These are phyloP conservation scores for Laburnicola sp. DNA, from an alignment of 2,329 filamentous ascomycete species.

Conservation along the genomic window DNA sequence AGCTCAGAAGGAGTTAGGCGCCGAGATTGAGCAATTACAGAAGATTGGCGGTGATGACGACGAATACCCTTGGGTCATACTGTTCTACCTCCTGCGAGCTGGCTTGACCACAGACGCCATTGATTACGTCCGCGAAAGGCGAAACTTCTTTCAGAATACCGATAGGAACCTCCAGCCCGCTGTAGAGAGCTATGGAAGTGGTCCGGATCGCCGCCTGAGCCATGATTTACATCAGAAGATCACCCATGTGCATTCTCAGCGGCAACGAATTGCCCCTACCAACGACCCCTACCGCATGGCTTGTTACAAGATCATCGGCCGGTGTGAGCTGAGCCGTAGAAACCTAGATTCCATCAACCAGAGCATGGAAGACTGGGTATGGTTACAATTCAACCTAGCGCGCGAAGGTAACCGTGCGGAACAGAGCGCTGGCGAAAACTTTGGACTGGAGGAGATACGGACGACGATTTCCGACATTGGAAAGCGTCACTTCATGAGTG, in stretches of 20 bases:
- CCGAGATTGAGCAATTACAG: constrained; percentile 79
- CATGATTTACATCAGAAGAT: constrained; percentile 83
- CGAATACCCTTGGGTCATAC: constrained; percentile 89
- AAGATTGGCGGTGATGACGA: constrained; percentile 63
- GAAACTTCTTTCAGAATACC: constrained; percentile 82
- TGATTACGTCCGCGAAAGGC: constrained; percentile 80
- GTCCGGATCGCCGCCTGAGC: constrained; percentile 74
- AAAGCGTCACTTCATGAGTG: constrained; percentile 84
- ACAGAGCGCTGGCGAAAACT: constrained; percentile 64
- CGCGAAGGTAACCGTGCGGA: constrained; percentile 64
- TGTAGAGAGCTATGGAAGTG: constrained; percentile 79
- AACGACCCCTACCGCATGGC: constrained; percentile 95
- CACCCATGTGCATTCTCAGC: constrained; percentile 85
- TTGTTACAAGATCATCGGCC: constrained; percentile 96
- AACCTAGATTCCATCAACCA: constrained; percentile 62
- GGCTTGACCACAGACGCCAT: constrained; percentile 84
- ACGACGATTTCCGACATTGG: constrained; percentile 85
- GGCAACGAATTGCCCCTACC: constrained; percentile 79
- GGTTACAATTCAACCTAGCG: constrained; percentile 66
- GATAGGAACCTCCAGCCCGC: constrained; percentile 90
- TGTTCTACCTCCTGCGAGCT: constrained; percentile 87
- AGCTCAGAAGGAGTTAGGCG: constrained; percentile 78
- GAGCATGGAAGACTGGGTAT: constrained; percentile 68
- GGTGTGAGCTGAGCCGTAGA: constrained; percentile 62
- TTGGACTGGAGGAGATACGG: constrained; percentile 70